Percentiles rank a stretch among this genome's conserved stretches.
These are phyloP conservation scores for Phialophora expanda DNA, from an alignment of 2,329 filamentous ascomycete species.

Conservation along the genomic window DNA sequence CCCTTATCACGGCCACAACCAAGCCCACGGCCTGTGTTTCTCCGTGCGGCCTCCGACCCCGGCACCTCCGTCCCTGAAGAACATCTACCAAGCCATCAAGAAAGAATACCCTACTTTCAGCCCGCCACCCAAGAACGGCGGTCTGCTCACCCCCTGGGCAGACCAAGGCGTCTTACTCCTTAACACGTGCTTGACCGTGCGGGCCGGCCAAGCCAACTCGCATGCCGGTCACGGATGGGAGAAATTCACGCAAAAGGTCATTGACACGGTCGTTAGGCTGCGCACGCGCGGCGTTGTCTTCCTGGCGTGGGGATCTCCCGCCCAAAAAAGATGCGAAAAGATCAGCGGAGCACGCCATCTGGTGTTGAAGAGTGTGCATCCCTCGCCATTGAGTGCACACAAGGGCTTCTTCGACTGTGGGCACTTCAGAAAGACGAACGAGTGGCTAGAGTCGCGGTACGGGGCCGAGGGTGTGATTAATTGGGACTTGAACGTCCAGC, in stretches of 20 bases:
- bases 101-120: slow-evolving; percentile 85
- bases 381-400: slow-evolving; percentile 85
- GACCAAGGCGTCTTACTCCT: slow-evolving; percentile 89
- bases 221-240: slow-evolving; percentile 93
- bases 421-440: slow-evolving; percentile 81
- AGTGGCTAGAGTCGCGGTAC: slow-evolving; percentile 80
- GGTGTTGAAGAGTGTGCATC: slow-evolving; percentile 86
- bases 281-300: slow-evolving; percentile 86
- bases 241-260: slow-evolving; percentile 85
- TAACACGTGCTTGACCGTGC: slow-evolving; percentile 93
- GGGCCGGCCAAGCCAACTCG: slow-evolving; percentile 83
- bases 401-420: slow-evolving; percentile 82
- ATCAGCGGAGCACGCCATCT: slow-evolving; percentile 71
- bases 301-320: slow-evolving; percentile 88
- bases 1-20: slow-evolving; percentile 93
- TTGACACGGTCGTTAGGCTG: slow-evolving; percentile 81
- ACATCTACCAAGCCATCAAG: slow-evolving; percentile 88
- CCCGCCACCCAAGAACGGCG: slow-evolving; percentile 75
- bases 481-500: slow-evolving; percentile 68
- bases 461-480: slow-evolving; percentile 81
- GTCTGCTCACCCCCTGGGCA: slow-evolving; percentile 90
- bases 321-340: slow-evolving; percentile 75
- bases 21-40: slow-evolving; percentile 96
- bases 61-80: slow-evolving; percentile 86
- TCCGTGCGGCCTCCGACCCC: slow-evolving; percentile 87